phyloP scores from a whole-genome alignment of 164 flowering plant genomes.

The Chimonanthus praecox region DNA sequence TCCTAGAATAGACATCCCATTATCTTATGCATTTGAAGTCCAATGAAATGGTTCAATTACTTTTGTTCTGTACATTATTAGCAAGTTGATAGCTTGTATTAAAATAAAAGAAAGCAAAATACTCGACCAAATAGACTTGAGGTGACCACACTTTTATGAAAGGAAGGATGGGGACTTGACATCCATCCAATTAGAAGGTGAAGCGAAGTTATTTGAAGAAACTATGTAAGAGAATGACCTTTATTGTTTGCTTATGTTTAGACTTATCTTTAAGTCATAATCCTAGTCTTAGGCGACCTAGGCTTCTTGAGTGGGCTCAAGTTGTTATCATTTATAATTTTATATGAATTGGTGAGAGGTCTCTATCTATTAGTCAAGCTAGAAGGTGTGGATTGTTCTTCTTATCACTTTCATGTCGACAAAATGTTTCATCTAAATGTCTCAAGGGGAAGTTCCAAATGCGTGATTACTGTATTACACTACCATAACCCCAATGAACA shows the following conservation, averaged over 20 bases:
- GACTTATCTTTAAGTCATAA: neutral
- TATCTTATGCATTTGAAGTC: neutral
- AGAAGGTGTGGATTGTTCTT: neutral
- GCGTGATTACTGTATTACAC: neutral
- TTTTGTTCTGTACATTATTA: neutral
- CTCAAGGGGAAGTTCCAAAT: neutral
- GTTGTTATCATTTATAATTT: neutral
- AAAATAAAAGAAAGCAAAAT: neutral
- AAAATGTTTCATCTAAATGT: neutral
- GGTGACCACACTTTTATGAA: neutral
- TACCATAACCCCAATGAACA: too few relatives aligned
- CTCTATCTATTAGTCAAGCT: neutral
- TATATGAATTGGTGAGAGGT: slow-evolving; percentile 1
- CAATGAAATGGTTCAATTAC: neutral
- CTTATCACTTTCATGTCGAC: neutral
- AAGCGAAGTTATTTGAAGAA: neutral
- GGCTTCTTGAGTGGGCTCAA: neutral
- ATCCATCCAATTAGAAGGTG: neutral
- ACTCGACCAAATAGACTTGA: neutral
- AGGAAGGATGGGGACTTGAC: neutral
- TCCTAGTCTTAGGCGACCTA: neutral
- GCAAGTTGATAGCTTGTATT: neutral
- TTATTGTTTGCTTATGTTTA: neutral
- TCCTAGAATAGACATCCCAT: neutral
- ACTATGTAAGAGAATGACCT: neutral